phyloP scores from a whole-genome alignment of 192 early-diverging fungal genomes.

The Coemansia sp. region DNA sequence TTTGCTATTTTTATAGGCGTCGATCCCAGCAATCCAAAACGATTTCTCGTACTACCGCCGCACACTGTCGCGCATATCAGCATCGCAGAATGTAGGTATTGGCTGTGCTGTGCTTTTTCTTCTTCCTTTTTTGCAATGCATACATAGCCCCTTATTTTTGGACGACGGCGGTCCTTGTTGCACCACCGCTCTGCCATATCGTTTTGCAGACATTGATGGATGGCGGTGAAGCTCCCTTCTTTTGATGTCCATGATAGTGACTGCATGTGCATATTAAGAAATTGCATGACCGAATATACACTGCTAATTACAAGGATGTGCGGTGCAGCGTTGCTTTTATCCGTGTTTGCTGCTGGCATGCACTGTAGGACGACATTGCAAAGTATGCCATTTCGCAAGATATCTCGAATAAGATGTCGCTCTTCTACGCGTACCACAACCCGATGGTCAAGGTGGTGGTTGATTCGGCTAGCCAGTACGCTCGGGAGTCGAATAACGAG shows the following conservation, averaged over 20 bases:
- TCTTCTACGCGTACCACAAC: conserved; percentile 95
- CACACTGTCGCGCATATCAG: conserved; percentile 77
- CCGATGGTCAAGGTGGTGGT: conserved; percentile 90
- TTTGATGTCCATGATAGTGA: neutral
- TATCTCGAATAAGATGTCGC: conserved; percentile 89
- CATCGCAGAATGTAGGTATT: conserved; percentile 61
- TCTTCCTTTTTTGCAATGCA: neutral
- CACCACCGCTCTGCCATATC: neutral
- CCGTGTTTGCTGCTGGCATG: neutral
- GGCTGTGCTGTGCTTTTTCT: neutral
- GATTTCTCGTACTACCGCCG: conserved; percentile 98
- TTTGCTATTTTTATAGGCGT: conserved; percentile 28
- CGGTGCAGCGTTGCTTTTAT: neutral
- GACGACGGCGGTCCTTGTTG: neutral
- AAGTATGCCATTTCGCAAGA: conserved; percentile 76
- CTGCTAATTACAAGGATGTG: neutral
- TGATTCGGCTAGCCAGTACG: conserved; percentile 72
- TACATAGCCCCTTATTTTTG: neutral
- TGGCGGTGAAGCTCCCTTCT: neutral
- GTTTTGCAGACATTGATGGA: neutral
- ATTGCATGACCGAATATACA: neutral
- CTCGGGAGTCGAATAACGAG: conserved; percentile 57
- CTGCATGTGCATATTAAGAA: conserved; percentile 2
- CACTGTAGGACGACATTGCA: conserved; percentile 56
- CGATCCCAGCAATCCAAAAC: conserved; percentile 76